Base-by-base conservation (phyloP, 345 rosid species). In the Syzygium aromaticum region DNA sequence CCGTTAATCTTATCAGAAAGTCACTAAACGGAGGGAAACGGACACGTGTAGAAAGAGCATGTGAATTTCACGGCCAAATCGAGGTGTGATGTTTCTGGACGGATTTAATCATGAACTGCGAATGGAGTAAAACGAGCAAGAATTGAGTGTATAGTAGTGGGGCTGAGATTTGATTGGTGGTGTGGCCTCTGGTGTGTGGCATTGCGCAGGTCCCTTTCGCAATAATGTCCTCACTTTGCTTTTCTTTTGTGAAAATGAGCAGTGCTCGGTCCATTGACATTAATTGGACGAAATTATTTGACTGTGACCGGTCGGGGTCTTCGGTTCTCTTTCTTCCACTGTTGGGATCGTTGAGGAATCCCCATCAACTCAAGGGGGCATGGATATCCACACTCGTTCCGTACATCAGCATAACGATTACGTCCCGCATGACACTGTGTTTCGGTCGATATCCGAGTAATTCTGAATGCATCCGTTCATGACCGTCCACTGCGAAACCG, bases 11-110 rank as follows among this genome's bases (percentile, higher is more conserved):
- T 28, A 21, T 8, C 1, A 28, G 10, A 3, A 15, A 64, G 77
- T 0, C 16, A 17, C 3, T 64, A 17, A 1, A 3, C 16, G 22
- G 11, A 28, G 3, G 1, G 5, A 30, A 5, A 64, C 0, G 43
- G 22, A 64, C 0, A 64, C 8, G 5, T 3, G 0, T 7, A 28
- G 12, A 27, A 12, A 61, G 1, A n/a, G 4, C 6, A 63, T 14
- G 28, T 1, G 11, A 63, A 63, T 9, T 11, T 57, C 13, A 5
- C 5, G 3, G 28, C 2, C 6, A 11, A 11, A 57, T 14, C 4
- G 5, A 63, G 3, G 6, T 30, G 23, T 0, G 23, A 2, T 17
- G 7, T 2, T 67, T 9, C 46, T 5, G 11, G 11, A 33, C 1
- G 7, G 2, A 21, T 6, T 67, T 17, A 33, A 67, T 33, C 2